Evolutionary conservation across 2,329 filamentous ascomycete species (phyloP).

Genomic region (Ophiostoma tasmaniense): DNA sequence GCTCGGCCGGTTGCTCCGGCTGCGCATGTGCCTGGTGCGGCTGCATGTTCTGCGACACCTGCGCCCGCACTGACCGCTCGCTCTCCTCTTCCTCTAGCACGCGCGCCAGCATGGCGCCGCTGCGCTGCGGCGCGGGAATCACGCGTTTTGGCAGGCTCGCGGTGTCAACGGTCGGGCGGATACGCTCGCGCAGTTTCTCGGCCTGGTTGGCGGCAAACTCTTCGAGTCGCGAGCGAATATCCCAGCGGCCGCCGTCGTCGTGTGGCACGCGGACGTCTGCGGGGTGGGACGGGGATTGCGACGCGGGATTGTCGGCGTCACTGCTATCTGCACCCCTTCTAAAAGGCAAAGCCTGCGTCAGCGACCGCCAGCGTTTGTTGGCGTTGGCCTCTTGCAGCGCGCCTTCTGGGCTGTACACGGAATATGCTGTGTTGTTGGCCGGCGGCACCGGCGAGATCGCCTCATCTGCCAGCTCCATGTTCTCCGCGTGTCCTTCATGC

Average conservation of each 20-base stretch:
- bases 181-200: constrained; percentile 49
- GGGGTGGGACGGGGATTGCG: not conserved
- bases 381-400: constrained; percentile 13
- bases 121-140: constrained; percentile 53
- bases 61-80: constrained; percentile 2
- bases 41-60: not conserved
- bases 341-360: constrained; percentile 28
- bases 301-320: not conserved
- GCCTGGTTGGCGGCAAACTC: constrained; percentile 54
- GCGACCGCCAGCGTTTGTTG: constrained; percentile 25
- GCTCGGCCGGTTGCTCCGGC: not conserved
- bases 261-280: constrained; percentile 9
- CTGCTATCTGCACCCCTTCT: constrained; percentile 16
- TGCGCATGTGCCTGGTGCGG: not conserved
- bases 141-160: constrained; percentile 50
- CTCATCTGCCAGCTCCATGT: constrained; percentile 7
- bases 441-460: constrained; percentile 19
- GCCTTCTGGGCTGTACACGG: not conserved
- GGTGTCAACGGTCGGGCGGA: constrained; percentile 45
- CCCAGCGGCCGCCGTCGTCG: constrained; percentile 37
- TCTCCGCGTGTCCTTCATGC: constrained; percentile 7
- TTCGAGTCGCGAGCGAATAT: constrained; percentile 48
- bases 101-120: constrained; percentile 47
- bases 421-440: constrained; percentile 27
- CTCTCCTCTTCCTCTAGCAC: constrained; percentile 46